Conservation (phyloP, 352 stramenopile species). For the Phytophthora meadii region DNA sequence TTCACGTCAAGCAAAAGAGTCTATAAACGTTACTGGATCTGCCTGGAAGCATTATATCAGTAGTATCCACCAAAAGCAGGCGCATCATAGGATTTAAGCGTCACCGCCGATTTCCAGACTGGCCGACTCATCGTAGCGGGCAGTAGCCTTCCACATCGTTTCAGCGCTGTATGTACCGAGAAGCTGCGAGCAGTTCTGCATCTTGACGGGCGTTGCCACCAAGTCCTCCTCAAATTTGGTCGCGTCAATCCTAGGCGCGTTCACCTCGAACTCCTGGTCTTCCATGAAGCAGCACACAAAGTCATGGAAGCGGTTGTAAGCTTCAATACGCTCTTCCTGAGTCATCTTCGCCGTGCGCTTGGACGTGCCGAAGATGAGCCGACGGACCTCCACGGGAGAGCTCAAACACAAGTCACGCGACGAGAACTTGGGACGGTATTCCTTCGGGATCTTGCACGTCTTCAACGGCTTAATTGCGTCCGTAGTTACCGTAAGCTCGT, state of each 20-base stretch:
- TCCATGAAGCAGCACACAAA: slow-evolving; percentile 15
- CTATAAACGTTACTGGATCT: not conserved
- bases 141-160: slow-evolving; percentile 17
- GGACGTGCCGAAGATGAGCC: slow-evolving; percentile 20
- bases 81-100: not conserved
- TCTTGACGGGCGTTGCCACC: slow-evolving; percentile 20
- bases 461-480: slow-evolving; percentile 9
- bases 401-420: slow-evolving; percentile 21
- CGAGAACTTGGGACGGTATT: slow-evolving; percentile 17
- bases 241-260: slow-evolving; percentile 9
- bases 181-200: slow-evolving; percentile 23
- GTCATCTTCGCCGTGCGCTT: slow-evolving; percentile 20
- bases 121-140: not conserved
- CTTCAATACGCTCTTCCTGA: slow-evolving; percentile 10
- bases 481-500: not conserved
- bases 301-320: slow-evolving; percentile 25
- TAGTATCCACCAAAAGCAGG: slow-evolving; percentile 1
- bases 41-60: not conserved
- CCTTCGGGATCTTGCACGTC: slow-evolving; percentile 11
- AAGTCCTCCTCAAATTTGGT: slow-evolving; percentile 14
- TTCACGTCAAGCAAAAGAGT: not conserved
- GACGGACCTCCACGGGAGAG: slow-evolving; percentile 13
- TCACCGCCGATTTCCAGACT: slow-evolving; percentile 1
- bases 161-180: slow-evolving; percentile 16
- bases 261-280: slow-evolving; percentile 24